Base-by-base conservation (phyloP, 768 basidiomycete species). In the Mycena rosella region DNA sequence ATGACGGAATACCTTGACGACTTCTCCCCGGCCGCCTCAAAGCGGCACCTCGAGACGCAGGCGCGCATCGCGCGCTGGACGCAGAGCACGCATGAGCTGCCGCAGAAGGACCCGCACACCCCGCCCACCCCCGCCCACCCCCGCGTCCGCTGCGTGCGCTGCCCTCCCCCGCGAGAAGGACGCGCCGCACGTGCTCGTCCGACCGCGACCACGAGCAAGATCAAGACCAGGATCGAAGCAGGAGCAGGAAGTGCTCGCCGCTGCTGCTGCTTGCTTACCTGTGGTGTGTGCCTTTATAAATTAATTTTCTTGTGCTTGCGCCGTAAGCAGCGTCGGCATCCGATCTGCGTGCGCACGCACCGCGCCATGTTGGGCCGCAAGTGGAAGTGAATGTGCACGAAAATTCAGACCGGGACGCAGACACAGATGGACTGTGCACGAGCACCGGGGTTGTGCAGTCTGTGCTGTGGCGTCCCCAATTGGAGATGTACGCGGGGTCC, bases 1-100 rank as follows among this genome's bases (percentile, higher is more conserved):
- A 83, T 83, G 82, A 84, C 82, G 18, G 82, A 83, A 69, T 83
- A 83, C n/a, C n/a, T n/a, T n/a, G n/a, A n/a, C 38, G 38, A 40
- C 38, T 40, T 10, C 38, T 15, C 14, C 7, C 38, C 38, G 14
- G 38, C 9, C 10, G 82, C 83, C 9, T 75, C 75, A 68, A 74
- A 81, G 60, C 78, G 75, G 0, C 74, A 80, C 59, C 18, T 77
- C 48, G 76, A 74, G 6, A 81, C 78, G 18, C 80, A 80, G 68
- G n/a, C 66, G 53, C 76, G 78, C 62, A 80, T 83, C 3, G 76
- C 78, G 0, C 76, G 77, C 68, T 83, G 83, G 82, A 73, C 78
- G 26, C 11, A 62, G 51, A 65, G 76, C 32, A 83, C 79, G 1
- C n/a, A n/a, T 34, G 5, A 26, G 3, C 24, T 65, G 0, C 63